Evolutionary conservation across 2,329 filamentous ascomycete species (phyloP).

Genomic region (Emergomyces orientalis): DNA sequence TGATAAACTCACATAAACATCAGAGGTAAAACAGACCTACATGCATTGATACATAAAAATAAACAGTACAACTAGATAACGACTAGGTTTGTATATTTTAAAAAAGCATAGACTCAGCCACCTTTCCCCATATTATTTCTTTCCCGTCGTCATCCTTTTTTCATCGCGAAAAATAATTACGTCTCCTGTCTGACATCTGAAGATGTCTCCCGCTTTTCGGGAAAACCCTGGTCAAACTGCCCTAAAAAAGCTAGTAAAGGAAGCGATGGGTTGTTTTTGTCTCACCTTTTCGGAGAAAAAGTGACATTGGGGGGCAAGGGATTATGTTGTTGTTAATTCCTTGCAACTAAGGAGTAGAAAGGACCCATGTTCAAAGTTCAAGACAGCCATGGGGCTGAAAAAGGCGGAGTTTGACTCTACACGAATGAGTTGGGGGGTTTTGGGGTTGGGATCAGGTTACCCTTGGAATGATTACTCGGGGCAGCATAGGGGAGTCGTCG

Average conservation of each 20-base stretch:
- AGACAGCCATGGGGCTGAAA: neutral
- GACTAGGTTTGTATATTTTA: too few relatives aligned
- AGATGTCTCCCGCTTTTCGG: neutral
- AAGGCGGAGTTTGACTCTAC: too few relatives aligned
- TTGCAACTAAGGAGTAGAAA: neutral
- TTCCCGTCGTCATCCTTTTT: too few relatives aligned
- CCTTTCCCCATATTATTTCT: neutral
- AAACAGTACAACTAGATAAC: too few relatives aligned
- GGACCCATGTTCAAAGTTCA: neutral
- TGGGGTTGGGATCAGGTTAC: too few relatives aligned
- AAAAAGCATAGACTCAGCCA: neutral
- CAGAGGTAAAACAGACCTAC: too few relatives aligned
- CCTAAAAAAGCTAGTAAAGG: neutral
- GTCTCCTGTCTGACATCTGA: neutral
- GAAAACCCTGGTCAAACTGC: neutral
- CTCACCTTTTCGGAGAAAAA: neutral
- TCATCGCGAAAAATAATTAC: neutral
- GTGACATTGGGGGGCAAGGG: neutral
- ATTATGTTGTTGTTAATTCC: neutral
- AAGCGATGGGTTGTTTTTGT: neutral
- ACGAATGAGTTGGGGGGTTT: too few relatives aligned
- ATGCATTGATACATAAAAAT: too few relatives aligned
- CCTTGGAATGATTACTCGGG: too few relatives aligned
- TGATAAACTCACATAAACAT: too few relatives aligned
- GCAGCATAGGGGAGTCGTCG: too few relatives aligned